phyloP scores from a whole-genome alignment of 2,329 filamentous ascomycete species.

The Penicillium capsulatum region DNA sequence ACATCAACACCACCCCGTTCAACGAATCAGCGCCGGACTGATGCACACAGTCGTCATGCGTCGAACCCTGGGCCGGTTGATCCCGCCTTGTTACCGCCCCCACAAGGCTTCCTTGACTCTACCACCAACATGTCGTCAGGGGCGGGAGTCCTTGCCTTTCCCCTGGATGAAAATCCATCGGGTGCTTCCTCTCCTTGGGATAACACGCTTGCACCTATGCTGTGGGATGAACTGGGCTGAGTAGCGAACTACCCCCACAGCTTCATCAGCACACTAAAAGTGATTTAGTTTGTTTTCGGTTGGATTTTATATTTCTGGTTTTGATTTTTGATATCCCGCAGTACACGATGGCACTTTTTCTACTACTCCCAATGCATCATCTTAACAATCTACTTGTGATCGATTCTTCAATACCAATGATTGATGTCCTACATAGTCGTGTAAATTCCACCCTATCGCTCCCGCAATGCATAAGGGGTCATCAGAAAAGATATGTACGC shows the following conservation, averaged over 20 bases:
- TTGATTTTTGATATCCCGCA: conserved; percentile 24
- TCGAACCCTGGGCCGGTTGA: conserved; percentile 26
- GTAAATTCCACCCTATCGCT: too few relatives aligned
- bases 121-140: conserved; percentile 19
- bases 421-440: too few relatives aligned
- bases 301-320: conserved; percentile 4
- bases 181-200: conserved; percentile 29
- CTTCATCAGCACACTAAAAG: conserved; percentile 1
- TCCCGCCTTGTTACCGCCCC: conserved; percentile 31
- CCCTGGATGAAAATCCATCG: conserved; percentile 30
- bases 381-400: not conserved
- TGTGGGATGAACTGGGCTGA: conserved; percentile 38
- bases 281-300: conserved; percentile 2
- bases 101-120: conserved; percentile 27
- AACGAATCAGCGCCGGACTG: conserved; percentile 7
- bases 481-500: too few relatives aligned
- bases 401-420: not conserved
- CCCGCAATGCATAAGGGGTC: too few relatives aligned
- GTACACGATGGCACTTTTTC: conserved; percentile 23
- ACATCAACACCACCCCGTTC: conserved; percentile 11
- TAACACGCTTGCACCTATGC: conserved; percentile 39
- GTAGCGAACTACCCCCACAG: not conserved
- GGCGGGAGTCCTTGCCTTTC: conserved; percentile 14
- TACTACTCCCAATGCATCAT: conserved; percentile 3
- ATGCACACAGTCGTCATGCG: conserved; percentile 18